These are phyloP conservation scores for Sphaerulina populicola DNA, from an alignment of 2,329 filamentous ascomycete species.

Conservation along the genomic window DNA sequence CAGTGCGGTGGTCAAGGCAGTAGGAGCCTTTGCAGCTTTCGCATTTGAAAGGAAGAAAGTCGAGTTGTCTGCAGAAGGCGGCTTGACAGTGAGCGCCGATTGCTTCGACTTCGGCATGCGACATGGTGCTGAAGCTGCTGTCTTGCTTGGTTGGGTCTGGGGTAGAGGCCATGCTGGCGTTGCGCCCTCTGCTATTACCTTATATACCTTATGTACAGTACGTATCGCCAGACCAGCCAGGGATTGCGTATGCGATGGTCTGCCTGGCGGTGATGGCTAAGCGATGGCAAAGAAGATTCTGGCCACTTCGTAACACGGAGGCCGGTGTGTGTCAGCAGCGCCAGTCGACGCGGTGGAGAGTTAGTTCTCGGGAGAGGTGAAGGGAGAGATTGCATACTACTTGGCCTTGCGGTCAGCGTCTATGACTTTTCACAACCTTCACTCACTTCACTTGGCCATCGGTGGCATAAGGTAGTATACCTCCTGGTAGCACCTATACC, in stretches of 20 bases:
- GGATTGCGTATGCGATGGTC: constrained; percentile 9
- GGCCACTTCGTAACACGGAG: constrained; percentile 1
- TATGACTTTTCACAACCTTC: too few relatives aligned
- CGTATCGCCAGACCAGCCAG: background rate
- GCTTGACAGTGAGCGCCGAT: constrained; percentile 89
- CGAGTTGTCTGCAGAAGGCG: constrained; percentile 84
- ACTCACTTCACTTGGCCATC: too few relatives aligned
- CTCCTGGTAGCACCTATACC: too few relatives aligned
- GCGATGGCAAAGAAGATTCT: constrained; percentile 18
- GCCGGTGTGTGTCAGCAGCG: background rate
- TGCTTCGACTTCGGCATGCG: constrained; percentile 68
- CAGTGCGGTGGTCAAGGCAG: constrained; percentile 88
- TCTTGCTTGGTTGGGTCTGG: constrained; percentile 8
- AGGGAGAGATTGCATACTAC: too few relatives aligned
- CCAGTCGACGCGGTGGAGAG: too few relatives aligned
- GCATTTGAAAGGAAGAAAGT: constrained; percentile 92
- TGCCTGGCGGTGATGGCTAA: background rate
- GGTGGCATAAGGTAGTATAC: too few relatives aligned
- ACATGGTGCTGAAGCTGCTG: constrained; percentile 60
- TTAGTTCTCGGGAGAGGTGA: too few relatives aligned
- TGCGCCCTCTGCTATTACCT: background rate
- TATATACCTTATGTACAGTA: background rate
- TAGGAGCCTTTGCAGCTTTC: constrained; percentile 70
- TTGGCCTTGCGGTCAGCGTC: too few relatives aligned
- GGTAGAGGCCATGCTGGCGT: constrained; percentile 13